A percentile compares a stretch with the other conserved stretches of the same genome.
Evolutionary conservation across 1,284 basidiomycete genomes (phyloP).

Genomic region (Puccinia coronata): DNA sequence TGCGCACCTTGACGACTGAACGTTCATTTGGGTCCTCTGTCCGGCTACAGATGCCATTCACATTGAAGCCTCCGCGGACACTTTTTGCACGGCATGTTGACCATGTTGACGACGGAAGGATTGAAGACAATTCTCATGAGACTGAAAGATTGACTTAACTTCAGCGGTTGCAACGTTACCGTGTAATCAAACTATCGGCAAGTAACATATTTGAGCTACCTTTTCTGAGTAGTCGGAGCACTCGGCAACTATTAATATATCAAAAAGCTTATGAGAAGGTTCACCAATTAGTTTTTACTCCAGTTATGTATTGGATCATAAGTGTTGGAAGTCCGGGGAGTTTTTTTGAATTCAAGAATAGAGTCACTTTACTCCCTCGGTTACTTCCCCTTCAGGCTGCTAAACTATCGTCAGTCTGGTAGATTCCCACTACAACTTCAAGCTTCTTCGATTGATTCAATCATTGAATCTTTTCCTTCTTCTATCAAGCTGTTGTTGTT

Average conservation of each 20-base stretch:
- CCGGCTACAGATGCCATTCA: too few species aligned
- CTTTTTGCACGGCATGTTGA: too few species aligned
- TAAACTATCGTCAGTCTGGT: background rate
- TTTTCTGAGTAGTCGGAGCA: background rate
- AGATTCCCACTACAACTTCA: background rate
- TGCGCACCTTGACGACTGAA: too few species aligned
- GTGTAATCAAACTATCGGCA: background rate
- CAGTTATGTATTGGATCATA: too few species aligned
- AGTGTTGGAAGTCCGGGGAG: background rate
- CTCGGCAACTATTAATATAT: constrained; percentile 10
- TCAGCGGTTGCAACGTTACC: constrained; percentile 7
- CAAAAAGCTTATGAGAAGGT: background rate
- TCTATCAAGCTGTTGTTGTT: background rate
- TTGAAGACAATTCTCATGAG: background rate
- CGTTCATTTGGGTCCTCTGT: too few species aligned
- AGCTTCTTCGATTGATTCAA: background rate
- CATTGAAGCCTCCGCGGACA: too few species aligned
- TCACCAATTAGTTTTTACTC: background rate
- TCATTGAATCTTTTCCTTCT: background rate
- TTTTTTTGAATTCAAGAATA: background rate
- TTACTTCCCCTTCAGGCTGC: background rate
- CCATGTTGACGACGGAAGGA: too few species aligned
- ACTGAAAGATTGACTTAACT: background rate
- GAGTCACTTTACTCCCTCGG: background rate
- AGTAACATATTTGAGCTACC: background rate